Evolutionary conservation across 768 basidiomycete species (phyloP), one percentile per base, ranked within the genome.

Genomic region (Cystobasidium ongulense): DNA sequence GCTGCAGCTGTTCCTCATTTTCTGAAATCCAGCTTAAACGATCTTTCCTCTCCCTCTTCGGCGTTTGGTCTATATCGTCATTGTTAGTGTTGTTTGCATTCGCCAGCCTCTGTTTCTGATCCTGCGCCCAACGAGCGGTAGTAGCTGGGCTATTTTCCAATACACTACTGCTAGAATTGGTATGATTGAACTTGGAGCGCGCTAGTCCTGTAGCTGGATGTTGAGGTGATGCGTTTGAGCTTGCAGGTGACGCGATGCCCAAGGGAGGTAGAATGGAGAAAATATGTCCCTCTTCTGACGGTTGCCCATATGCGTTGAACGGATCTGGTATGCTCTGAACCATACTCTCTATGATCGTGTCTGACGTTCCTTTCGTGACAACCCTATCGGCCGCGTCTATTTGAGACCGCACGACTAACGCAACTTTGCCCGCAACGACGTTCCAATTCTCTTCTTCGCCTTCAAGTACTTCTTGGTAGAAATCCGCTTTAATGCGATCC

Each of bases 191-290:
- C 35, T 52, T 52, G 5, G 68, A 57, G 15, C 68, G 13, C 13
- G 68, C 68, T 54, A 71, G 39, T 21, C 53, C 52, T n/a, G 52
- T 52, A 3, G 50, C 53, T 13, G 68, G 68, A 59, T 59, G 50
- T 31, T 71, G 52, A 7, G 68, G 35, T 25, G 29, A 38, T 23
- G 23, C 54, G 8, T 17, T 25, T 11, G 53, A 57, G 54, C 41
- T 64, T 3, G 68, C 68, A 4, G 74, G 66, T 13, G 72, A 57
- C 15, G 54, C 33, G 13, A 70, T 75, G 18, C 53, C 29, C 29
- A 75, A 41, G 13, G 74, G 74, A 21, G 74, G 43, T 5, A 75
- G 52, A 13, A 75, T 65, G 27, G 74, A 72, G 66, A 75, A 75
- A 59, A 75, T 75, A 43, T 73, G 46, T 23, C 65, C 54, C 18